Conservation (phyloP, 2,329 filamentous ascomycete species). For the Septoria linicola region DNA sequence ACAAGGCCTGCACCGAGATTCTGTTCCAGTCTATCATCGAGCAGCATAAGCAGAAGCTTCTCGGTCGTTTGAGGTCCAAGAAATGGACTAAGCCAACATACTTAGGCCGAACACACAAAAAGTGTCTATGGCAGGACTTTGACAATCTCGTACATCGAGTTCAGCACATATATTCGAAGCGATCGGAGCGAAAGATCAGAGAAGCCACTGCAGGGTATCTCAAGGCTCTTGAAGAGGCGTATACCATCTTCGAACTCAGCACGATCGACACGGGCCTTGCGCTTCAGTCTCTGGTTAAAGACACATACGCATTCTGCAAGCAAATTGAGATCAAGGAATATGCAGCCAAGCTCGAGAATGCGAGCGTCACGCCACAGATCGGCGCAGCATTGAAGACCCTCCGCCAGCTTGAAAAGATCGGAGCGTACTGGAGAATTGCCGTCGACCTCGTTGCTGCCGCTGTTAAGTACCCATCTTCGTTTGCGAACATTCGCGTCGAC, state of each 20-base stretch:
- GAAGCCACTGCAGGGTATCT: neutral
- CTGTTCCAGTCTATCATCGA: constrained; percentile 11
- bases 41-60: constrained; percentile 19
- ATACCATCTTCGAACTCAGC: constrained; percentile 9
- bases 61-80: constrained; percentile 15
- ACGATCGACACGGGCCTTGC: neutral
- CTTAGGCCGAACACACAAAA: constrained; percentile 19
- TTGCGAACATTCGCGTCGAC: constrained; percentile 7
- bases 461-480: neutral
- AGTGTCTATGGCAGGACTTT: constrained; percentile 16
- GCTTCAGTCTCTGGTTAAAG: constrained; percentile 5
- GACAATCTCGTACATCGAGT: constrained; percentile 16
- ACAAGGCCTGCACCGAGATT: neutral
- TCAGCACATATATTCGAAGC: constrained; percentile 15
- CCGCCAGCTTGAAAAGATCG: constrained; percentile 19
- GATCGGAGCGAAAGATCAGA: constrained; percentile 8
- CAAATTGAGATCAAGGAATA: neutral
- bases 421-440: constrained; percentile 18
- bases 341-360: constrained; percentile 10
- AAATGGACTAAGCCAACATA: constrained; percentile 19
- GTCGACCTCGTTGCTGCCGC: constrained; percentile 6
- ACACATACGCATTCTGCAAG: constrained; percentile 11
- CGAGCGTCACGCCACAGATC: constrained; percentile 14
- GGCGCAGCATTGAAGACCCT: constrained; percentile 21
- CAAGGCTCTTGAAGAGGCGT: neutral